Evolutionary conservation across 2,329 filamentous ascomycete genomes (phyloP), one percentile per base, ranked within the genome.

Genomic region (Neocucurbitaria cava): DNA sequence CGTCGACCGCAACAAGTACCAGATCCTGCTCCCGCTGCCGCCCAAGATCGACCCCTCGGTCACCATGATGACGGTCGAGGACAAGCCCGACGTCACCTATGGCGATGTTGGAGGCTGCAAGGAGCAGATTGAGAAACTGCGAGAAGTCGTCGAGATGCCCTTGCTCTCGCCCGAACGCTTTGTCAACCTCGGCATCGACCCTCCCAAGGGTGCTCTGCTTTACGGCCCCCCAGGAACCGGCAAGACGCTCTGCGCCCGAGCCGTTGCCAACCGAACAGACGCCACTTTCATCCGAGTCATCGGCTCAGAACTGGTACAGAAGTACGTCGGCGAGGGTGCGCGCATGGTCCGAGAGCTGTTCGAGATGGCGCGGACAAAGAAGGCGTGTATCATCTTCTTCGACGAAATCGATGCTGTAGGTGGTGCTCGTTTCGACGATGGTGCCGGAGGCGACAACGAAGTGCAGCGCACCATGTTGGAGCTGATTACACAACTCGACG

Each of bases 41-140:
- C 95, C 95, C 31, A 99, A 98, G 85, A 99, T 99, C 81, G 95
- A 99, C 73, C 94, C 95, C 49, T 96, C 91, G 67, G 95, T 99
- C 65, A 99, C 95, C 35, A 99, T 99, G 95, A 99, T 99, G 95
- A 98, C 95, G 46, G 95, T 99, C 62, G 95, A 99, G 82, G 95
- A 99, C 81, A 99, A 99, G 83, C 95, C 95, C 15, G 95, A 99
- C 77, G 95, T 99, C 58, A 99, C 95, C 59, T 99, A 99, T 70
- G 95, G 95, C 68, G 95, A 99, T 81, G 94, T 99, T 36, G 95
- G 95, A 79, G 95, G 95, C 52, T 98, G 93, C 86, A 99, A 99
- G 80, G 95, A 99, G 79, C 95, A 99, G 80, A 96, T 99, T 36
- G 95, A 99, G 83, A 99, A 99, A 85, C 86, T 99, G 65, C 87